A percentile compares a stretch with the other conserved stretches of the same genome.
Evolutionary conservation across 805 yeast genomes (phyloP).

Genomic region (Komagataella kurtzmanii): DNA sequence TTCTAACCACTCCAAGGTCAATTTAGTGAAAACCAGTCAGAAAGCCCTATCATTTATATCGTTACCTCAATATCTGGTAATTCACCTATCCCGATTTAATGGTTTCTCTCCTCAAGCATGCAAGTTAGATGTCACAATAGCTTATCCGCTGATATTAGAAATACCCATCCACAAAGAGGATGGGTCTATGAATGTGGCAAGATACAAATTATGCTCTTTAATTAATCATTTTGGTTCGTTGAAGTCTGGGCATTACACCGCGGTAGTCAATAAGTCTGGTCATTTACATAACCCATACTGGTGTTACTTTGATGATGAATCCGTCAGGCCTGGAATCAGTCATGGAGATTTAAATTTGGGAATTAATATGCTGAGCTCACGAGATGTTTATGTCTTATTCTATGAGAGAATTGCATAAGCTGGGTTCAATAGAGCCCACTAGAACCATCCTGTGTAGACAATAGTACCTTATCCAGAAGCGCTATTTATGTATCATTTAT

Average conservation of each 20-base stretch:
- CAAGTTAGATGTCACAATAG: conserved; percentile 38
- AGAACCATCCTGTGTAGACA: background rate
- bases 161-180: conserved; percentile 25
- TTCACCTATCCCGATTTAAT: conserved; percentile 25
- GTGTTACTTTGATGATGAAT: conserved; percentile 70
- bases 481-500: too few relatives aligned
- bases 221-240: conserved; percentile 59
- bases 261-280: conserved; percentile 38
- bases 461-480: background rate
- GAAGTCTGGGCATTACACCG: conserved; percentile 67
- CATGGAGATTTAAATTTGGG: conserved; percentile 32
- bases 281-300: conserved; percentile 36
- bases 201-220: conserved; percentile 45
- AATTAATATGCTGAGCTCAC: conserved; percentile 27
- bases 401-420: conserved; percentile 22
- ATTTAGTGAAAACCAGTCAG: conserved; percentile 3
- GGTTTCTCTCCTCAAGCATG: conserved; percentile 34
- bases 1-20: conserved; percentile 12
- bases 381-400: conserved; percentile 58
- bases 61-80: conserved; percentile 14
- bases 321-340: conserved; percentile 25
- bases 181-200: conserved; percentile 11
- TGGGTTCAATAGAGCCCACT: background rate
- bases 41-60: conserved; percentile 3
- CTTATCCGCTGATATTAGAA: conserved; percentile 41